Evolutionary conservation across 768 basidiomycete species (phyloP), one percentile per base, ranked within the genome.

Genomic region (Suillus subalutaceus): DNA sequence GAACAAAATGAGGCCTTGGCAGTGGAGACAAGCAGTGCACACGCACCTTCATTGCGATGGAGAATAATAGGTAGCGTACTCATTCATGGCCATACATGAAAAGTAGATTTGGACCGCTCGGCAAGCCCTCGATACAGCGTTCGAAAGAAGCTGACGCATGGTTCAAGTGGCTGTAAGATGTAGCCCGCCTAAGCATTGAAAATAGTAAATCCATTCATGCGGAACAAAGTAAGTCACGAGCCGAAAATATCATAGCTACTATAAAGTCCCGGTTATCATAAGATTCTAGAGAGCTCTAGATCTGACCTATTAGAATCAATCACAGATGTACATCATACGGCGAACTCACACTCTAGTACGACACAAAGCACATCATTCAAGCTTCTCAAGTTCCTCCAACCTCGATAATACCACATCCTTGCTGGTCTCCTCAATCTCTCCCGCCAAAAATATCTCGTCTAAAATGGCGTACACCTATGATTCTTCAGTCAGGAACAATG

Each of bases 391-490:
- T 73, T 92, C 91, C 71, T 97, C 97, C 58, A 99, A 78, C 69
- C 97, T 86, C 61, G 91, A 86, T 53, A 99, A 80, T 3, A 99
- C 96, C 37, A 99, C 97, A 63, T 96, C 94, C 74, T 98, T 99
- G 75, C 93, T 95, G 41, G 97, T 99, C 79, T 99, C 97, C 78
- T 99, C 96, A 50, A 99, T 92, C 80, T 99, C 97, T 6, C 97
- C 97, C 3, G 97, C 97, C 16, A 99, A 84, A 81, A 99, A 99
- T 62, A 98, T 94, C 75, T 99, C 97, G 75, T 99, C 97, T 65
- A 99, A 83, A 63, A 99, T 98, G 3, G 97, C 96, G 73, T 99
- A 99, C 8, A 99, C 97, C 94, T 97, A 52, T 5, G 46, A 40
- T 13, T 26, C 12, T 60, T 63, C 20, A 2, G 23, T 20, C 13